Conservation (phyloP, 345 rosid genomes). For the Erysimum cheiranthoides region DNA sequence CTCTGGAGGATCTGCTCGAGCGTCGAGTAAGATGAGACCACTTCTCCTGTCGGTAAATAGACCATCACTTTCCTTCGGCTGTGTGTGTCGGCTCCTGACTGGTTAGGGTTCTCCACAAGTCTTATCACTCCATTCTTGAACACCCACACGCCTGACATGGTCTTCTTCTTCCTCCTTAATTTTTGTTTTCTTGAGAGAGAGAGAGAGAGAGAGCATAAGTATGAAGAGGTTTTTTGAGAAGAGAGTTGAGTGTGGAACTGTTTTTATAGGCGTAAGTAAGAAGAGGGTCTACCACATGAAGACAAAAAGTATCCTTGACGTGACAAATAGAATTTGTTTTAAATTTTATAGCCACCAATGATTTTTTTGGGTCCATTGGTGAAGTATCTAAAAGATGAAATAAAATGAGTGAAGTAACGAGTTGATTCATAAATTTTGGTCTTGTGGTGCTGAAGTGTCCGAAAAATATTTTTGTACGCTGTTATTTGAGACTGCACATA, state of each 20-base stretch:
- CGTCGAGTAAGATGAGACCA: conserved; percentile 59
- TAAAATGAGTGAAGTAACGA: background rate
- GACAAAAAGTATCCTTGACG: conserved; percentile 16
- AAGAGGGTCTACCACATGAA: conserved; percentile 18
- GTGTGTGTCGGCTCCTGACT: conserved; percentile 32
- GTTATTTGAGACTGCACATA: background rate
- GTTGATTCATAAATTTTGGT: background rate
- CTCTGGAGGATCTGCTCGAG: conserved; percentile 63
- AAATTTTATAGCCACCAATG: background rate
- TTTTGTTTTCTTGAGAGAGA: conserved; percentile 5
- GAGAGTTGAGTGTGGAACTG: conserved; percentile 26
- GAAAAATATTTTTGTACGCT: background rate
- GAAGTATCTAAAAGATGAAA: background rate
- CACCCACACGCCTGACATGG: conserved; percentile 81
- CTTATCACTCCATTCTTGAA: conserved; percentile 67
- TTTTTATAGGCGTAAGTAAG: conserved; percentile 32
- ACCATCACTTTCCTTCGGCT: conserved; percentile 60
- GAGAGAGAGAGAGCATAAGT: conserved; percentile 5
- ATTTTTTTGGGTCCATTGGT: background rate
- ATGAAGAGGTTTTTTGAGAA: background rate
- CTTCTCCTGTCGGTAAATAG: conserved; percentile 66
- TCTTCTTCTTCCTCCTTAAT: background rate
- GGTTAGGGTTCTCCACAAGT: conserved; percentile 64
- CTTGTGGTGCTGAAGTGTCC: background rate
- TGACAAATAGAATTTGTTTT: background rate